Percentiles rank a stretch among this genome's conserved stretches.
These are phyloP conservation scores for Mrakia hoshinonis DNA, from an alignment of 768 basidiomycete genomes.

Conservation along the genomic window DNA sequence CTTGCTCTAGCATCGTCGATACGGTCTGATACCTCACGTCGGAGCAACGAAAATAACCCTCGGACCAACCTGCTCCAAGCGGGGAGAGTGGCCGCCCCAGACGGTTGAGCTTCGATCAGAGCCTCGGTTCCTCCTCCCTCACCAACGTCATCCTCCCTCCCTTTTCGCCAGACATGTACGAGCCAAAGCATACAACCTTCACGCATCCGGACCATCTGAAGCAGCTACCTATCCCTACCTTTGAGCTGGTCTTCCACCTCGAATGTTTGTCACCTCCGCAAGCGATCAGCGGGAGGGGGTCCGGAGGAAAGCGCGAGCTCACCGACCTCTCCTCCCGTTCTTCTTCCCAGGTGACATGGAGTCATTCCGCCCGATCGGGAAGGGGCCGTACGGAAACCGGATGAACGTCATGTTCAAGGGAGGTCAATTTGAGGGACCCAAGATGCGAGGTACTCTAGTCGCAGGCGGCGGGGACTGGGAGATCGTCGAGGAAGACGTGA, in stretches of 20 bases:
- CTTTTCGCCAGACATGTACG: constrained; percentile 8
- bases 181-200: constrained; percentile 29
- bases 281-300: background rate
- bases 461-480: constrained; percentile 36
- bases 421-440: constrained; percentile 32
- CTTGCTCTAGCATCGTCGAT: no score
- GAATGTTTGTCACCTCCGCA: constrained; percentile 25
- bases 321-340: background rate
- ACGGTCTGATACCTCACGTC: background rate
- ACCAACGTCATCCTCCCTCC: background rate
- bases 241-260: constrained; percentile 35
- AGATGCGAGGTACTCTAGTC: background rate
- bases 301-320: background rate
- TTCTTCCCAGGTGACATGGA: constrained; percentile 31
- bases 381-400: constrained; percentile 32
- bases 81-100: no score
- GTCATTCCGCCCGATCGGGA: constrained; percentile 31
- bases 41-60: background rate
- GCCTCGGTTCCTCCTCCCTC: no score
- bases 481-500: constrained; percentile 47
- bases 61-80: no score
- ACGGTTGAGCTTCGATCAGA: no score
- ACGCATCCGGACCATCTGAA: constrained; percentile 30
- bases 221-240: constrained; percentile 27
- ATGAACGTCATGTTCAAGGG: constrained; percentile 34